These are phyloP conservation scores for Ustilago shanxiensis DNA, from an alignment of 1,284 basidiomycete species.

Conservation along the genomic window DNA sequence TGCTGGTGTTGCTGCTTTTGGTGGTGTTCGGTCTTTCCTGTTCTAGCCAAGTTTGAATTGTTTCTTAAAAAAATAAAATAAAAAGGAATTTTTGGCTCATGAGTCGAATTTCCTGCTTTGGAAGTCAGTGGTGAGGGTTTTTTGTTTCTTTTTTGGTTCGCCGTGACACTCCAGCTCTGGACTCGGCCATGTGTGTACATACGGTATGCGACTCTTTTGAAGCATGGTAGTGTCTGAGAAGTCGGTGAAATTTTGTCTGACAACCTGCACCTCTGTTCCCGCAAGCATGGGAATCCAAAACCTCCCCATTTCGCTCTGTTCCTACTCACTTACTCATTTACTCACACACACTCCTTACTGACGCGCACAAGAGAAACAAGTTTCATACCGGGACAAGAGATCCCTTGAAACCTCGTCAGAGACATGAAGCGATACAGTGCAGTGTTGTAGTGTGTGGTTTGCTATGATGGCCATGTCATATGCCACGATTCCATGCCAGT, in stretches of 20 bases:
- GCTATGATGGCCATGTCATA: background rate
- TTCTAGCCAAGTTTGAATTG: background rate
- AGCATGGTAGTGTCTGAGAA: slow-evolving; percentile 16
- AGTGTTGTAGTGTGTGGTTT: too few relatives aligned
- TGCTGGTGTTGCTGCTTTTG: background rate
- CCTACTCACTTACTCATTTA: too few relatives aligned
- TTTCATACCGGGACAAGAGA: background rate
- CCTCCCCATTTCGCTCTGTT: too few relatives aligned
- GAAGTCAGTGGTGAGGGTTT: too few relatives aligned
- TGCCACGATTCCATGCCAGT: too few relatives aligned
- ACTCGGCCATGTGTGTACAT: background rate
- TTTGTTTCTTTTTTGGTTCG: background rate
- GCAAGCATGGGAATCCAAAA: background rate
- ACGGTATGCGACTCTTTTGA: too few relatives aligned
- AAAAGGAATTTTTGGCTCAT: too few relatives aligned
- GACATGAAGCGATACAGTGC: background rate
- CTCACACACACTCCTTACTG: too few relatives aligned
- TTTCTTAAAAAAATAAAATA: too few relatives aligned
- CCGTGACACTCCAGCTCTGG: background rate
- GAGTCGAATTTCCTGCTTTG: too few relatives aligned
- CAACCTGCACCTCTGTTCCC: slow-evolving; percentile 8
- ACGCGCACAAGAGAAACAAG: background rate
- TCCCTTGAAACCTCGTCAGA: background rate
- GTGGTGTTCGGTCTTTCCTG: background rate
- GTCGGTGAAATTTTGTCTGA: slow-evolving; percentile 9